Conservation (phyloP, 257 asterid species). For the Schizonepeta tenuifolia region DNA sequence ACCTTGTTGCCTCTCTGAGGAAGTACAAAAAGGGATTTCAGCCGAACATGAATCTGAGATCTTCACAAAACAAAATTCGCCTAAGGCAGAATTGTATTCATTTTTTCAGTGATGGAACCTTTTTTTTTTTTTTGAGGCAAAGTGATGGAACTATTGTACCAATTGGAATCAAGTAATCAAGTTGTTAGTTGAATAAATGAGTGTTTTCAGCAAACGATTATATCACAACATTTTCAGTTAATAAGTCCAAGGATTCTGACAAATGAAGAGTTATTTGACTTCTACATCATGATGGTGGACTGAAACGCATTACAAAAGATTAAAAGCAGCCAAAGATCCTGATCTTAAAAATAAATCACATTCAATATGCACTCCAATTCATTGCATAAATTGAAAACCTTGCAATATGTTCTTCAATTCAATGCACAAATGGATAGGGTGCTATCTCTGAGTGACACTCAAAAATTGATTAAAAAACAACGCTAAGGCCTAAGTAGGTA, state of each 20-base stretch:
- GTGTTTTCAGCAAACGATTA: not conserved
- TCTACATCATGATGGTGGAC: not conserved
- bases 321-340: not conserved
- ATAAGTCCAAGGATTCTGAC: conserved; percentile 3
- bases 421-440: conserved; percentile 1
- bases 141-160: not conserved
- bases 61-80: conserved; percentile 1
- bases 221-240: not conserved
- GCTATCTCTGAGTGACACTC: conserved; percentile 21
- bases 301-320: not conserved
- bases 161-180: not conserved
- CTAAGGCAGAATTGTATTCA: not conserved
- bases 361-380: not conserved
- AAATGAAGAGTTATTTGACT: not conserved
- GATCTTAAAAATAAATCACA: not conserved
- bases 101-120: not conserved
- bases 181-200: not conserved
- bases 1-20: conserved; percentile 91
- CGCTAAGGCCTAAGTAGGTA: conserved; percentile 7
- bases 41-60: conserved; percentile 1
- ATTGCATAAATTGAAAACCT: not conserved
- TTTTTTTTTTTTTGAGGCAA: too few relatives aligned
- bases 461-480: not conserved
- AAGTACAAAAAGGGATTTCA: conserved; percentile 28
- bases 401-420: not conserved